Base-by-base conservation (phyloP, 495 filamentous ascomycete genomes). In the Penicillium taxi region DNA sequence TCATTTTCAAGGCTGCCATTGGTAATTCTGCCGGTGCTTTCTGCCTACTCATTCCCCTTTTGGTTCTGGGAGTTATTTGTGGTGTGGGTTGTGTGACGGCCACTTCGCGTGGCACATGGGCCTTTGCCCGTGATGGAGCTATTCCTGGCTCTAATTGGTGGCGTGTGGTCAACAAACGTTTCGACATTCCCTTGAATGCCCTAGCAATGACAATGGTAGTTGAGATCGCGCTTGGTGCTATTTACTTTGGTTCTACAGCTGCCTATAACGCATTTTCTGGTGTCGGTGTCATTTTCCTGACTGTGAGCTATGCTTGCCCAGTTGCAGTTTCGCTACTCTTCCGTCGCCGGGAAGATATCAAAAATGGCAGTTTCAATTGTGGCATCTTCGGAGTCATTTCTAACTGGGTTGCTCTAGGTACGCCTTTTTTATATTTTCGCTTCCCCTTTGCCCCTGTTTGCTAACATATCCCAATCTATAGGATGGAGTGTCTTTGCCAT, bases 11-110 rank as follows among this genome's bases (percentile, higher is more conserved):
- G 32, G 39, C 35, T 18, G 33, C 50, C 8, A 44, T 41, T 20
- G 58, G 50, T 27, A 48, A 45, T 41, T 31, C 41, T 0, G 43
- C 38, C 2, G 80, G 81, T 9, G 78, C 78, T 0, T 78, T 86
- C 36, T 81, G 70, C 6, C 62, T 86, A 4, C 63, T 82, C 15
- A 74, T 82, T 43, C 67, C 84, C 3, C 68, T 84, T 26, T 66
- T 86, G 4, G 72, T 80, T 13, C 74, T 84, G 47, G 69, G 84
- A 32, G 41, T 85, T 2, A 83, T 85, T 50, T 80, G 78, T 3
- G 70, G 70, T 5, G 78, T 72, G 1, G 74, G 70, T 9, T 74
- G 82, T 39, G 77, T 82, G 65, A 82, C 80, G 5, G 82, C 82
- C 6, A 74, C 71, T 18, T 77, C 68, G 26, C 74, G 82, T 4